Evolutionary conservation across 805 yeast species (phyloP), one percentile per base, ranked within the genome.

Genomic region (Starmerella cellae): DNA sequence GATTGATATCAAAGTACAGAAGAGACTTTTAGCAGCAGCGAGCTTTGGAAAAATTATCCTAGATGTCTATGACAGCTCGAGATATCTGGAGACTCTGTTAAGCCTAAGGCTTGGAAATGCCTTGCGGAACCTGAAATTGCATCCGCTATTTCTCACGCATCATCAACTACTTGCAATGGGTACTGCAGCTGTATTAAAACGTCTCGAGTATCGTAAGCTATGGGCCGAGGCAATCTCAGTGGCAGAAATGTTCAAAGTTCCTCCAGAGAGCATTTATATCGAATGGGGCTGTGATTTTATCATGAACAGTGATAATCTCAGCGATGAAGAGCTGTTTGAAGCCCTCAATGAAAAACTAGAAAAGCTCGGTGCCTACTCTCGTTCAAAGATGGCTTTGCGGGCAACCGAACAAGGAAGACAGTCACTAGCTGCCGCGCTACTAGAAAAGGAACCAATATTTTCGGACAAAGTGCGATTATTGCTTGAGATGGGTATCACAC

Each of bases 361-460:
- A 10, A 48, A 56, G 2, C 55, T 62, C 11, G 55, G 60, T 9
- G 67, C 69, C 3, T 69, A 77, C 17, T 67, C 85, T 0, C 77
- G 74, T 46, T 71, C 73, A 5, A 64, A 68, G 22, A 72, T 84
- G 22, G 75, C 83, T 0, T 63, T 67, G 8, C 67, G 73, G 16
- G 91, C 94, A 1, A 73, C 70, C 52, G 77, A 79, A 53, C 96
- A 88, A 59, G 97, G 97, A 1, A 66, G 97, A 22, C 58, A 70
- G 10, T 65, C 68, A 20, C 61, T 91, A 19, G 79, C 95, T 29
- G 73, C 78, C 41, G 64, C 70, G 35, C 59, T 91, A n/a, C 67
- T 82, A 11, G 70, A 75, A 38, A 60, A 75, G 45, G 97, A 91
- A 55, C 78, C 81, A 1, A 54, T 63, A 13, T 69, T 79, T 1